Evolutionary conservation across 495 filamentous ascomycete species (phyloP).

Genomic region (Penicillium bialowiezense): DNA sequence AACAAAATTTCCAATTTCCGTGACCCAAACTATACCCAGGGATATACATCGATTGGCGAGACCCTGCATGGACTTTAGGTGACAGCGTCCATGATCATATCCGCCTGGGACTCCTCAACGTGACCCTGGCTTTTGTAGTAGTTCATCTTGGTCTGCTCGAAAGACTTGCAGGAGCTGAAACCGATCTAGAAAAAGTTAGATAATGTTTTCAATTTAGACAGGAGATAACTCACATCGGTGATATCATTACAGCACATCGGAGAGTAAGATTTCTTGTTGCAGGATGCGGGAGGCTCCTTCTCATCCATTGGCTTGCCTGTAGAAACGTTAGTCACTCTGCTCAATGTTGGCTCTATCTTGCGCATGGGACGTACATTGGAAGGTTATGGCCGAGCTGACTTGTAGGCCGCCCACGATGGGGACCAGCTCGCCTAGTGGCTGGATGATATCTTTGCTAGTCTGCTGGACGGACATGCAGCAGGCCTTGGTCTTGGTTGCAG

Average conservation of each 20-base stretch:
- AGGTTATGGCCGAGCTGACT: slow-evolving; percentile 22
- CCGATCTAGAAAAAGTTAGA: background rate
- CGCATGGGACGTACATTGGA: slow-evolving; percentile 29
- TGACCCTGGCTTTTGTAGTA: slow-evolving; percentile 15
- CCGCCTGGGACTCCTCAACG: slow-evolving; percentile 2
- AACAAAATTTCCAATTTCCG: no score
- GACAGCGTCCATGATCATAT: slow-evolving; percentile 20
- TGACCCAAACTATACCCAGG: no score
- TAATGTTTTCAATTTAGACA: background rate
- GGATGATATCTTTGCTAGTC: slow-evolving; percentile 15
- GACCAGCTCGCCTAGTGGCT: slow-evolving; percentile 20
- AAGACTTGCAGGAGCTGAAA: slow-evolving; percentile 23
- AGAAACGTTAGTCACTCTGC: background rate
- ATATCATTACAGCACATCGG: slow-evolving; percentile 33
- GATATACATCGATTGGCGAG: no score
- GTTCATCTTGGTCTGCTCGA: slow-evolving; percentile 22
- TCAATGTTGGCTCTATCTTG: background rate
- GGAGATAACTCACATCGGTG: slow-evolving; percentile 13
- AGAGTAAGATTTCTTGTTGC: slow-evolving; percentile 12
- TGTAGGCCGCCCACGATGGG: slow-evolving; percentile 23
- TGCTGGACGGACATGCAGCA: slow-evolving; percentile 32
- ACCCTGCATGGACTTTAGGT: slow-evolving; percentile 4
- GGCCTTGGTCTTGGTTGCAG: slow-evolving; percentile 19
- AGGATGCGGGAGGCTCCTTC: slow-evolving; percentile 14
- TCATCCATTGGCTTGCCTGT: slow-evolving; percentile 23